Evolutionary conservation across 140 eudicot genomes (phyloP), one percentile per base, ranked within the genome.

Genomic region (Ambrosia hybrid): DNA sequence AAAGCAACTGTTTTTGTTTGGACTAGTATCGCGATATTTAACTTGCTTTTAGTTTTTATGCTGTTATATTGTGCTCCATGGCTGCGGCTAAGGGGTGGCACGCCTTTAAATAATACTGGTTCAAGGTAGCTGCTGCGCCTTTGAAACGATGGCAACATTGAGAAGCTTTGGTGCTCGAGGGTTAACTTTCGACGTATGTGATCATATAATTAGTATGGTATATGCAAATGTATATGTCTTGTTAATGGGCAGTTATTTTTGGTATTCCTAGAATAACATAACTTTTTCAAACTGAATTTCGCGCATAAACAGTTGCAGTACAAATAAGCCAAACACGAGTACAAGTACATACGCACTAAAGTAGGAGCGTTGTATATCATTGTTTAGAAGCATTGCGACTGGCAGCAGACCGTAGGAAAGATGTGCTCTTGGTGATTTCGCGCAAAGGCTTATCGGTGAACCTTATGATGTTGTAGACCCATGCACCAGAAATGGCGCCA

Each of bases 401-500:
- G 17, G 70, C 60, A n/a, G 83, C 79, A 49, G 72, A 81, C 6
- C 83, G 63, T 71, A 90, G 87, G 74, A 90, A 85, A 5, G 96
- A 87, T 9, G 83, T 87, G 38, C 86, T 87, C 65, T 87, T 90
- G 51, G 95, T 83, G 71, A 87, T 90, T 60, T 90, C 96, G 0
- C 96, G 87, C 15, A 89, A 69, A 12, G 96, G 96, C 78, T 87
- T 89, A 17, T 89, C 83, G 0, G 95, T 87, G 74, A 87, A 85
- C 74, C 96, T 76, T 30, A 92, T 87, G 43, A 89, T 67, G 72
- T 92, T 89, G 73, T 92, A 92, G 73, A 83, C 96, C 95, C 95
- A 89, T 1, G 95, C 96, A 0, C 98, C 98, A 5, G 87, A 80
- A 14, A 92, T 69, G 6, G 98, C 96, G 14, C 98, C 98, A 2